A percentile compares a stretch with the other conserved stretches of the same genome.
Conservation (phyloP, 2,329 filamentous ascomycete genomes). For the Colletotrichum chlorophyti region DNA sequence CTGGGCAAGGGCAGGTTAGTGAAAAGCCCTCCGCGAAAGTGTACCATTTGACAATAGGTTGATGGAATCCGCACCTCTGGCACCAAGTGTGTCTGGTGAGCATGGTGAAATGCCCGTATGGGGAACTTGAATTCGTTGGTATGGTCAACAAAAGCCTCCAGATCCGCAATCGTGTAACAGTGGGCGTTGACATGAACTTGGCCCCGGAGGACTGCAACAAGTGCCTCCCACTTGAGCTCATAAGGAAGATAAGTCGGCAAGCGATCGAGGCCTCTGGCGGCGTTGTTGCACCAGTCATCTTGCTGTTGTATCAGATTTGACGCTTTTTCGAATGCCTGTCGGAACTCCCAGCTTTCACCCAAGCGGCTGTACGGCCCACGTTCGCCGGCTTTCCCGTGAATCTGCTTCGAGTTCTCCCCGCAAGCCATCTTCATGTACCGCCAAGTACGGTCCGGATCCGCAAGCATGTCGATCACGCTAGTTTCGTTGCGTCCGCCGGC, state of each 20-base stretch:
- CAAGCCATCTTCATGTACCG: constrained; percentile 81
- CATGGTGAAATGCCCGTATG: constrained; percentile 73
- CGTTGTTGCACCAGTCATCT: constrained; percentile 71
- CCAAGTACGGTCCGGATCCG: constrained; percentile 69
- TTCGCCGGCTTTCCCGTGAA: constrained; percentile 63
- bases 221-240: constrained; percentile 67
- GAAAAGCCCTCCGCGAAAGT: no score
- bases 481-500: constrained; percentile 67
- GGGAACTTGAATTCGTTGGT: constrained; percentile 75
- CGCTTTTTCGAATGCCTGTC: constrained; percentile 71
- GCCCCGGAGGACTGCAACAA: constrained; percentile 68
- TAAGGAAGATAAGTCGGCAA: constrained; percentile 66
- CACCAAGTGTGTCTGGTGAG: constrained; percentile 70
- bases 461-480: constrained; percentile 68
- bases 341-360: constrained; percentile 73
- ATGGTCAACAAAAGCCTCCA: constrained; percentile 73
- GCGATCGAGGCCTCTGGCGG: constrained; percentile 55
- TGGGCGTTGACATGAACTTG: constrained; percentile 75
- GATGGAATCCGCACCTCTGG: constrained; percentile 58
- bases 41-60: background rate
- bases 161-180: constrained; percentile 73
- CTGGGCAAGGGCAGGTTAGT: constrained; percentile 31
- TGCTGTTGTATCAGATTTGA: constrained; percentile 62
- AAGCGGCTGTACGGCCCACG: constrained; percentile 66
- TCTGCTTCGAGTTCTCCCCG: constrained; percentile 71